Conservation (phyloP, 2,329 filamentous ascomycete species). For the Cytospora schulzeri region DNA sequence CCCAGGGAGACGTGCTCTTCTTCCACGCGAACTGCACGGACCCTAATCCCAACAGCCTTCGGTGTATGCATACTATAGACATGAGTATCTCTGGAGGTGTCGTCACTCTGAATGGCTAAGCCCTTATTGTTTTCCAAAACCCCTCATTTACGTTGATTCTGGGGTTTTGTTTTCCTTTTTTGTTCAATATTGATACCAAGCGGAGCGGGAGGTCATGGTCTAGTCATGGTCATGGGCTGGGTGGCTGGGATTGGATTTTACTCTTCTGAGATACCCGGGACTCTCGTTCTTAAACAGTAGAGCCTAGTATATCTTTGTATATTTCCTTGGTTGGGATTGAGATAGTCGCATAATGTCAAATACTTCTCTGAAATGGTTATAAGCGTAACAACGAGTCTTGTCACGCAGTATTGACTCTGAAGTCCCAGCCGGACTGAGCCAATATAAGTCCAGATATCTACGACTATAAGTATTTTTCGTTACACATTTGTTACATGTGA, state of each 20-base stretch:
- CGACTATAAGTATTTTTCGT: neutral
- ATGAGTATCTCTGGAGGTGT: slow-evolving; percentile 19
- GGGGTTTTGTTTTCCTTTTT: neutral
- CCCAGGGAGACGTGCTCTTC: slow-evolving; percentile 21
- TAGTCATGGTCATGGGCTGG: no score
- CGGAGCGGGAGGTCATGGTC: neutral
- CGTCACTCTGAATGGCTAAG: slow-evolving; percentile 17
- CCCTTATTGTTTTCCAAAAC: neutral
- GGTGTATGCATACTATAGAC: slow-evolving; percentile 25
- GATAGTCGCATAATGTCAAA: neutral
- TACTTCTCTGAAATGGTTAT: neutral
- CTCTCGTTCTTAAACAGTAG: slow-evolving; percentile 15
- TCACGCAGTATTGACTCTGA: neutral
- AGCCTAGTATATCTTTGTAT: neutral
- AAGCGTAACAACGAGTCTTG: neutral
- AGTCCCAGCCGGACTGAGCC: neutral
- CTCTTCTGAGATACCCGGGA: slow-evolving; percentile 19
- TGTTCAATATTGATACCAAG: neutral
- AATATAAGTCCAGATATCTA: neutral
- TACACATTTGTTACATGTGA: no score
- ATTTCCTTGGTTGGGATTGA: neutral
- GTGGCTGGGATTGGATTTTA: neutral
- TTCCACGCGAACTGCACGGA: slow-evolving; percentile 24
- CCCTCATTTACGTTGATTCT: no score
- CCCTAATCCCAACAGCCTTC: neutral